Evolutionary conservation across 495 filamentous ascomycete species (phyloP), one percentile per base, ranked within the genome.

Genomic region (Xylaria grammica): DNA sequence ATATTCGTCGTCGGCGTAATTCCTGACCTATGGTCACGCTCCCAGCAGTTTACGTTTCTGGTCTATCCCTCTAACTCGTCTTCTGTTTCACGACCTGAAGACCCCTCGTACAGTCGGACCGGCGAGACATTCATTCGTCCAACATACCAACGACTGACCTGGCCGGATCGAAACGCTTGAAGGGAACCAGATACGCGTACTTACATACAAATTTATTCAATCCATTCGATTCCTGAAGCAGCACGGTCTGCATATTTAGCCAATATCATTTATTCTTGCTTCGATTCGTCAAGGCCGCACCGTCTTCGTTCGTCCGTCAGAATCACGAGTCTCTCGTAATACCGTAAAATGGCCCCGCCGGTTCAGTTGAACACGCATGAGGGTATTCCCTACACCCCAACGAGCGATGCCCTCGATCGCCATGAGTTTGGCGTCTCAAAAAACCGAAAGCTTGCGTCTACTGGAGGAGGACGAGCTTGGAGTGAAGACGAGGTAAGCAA

Each of bases 381-480:
- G 52, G 73, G 64, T 46, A 56, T 68, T 34, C 69, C 75, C 13
- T 84, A 80, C 64, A 72, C 74, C 17, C 82, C 77, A 53, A 80
- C 75, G 62, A 77, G 79, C 38, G 84, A 85, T 65, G 76, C 72
- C 52, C 71, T 82, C 52, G 76, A 81, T 44, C 84, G 84, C 44
- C 84, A 84, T 51, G 82, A 82, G 17, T 85, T 79, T 71, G 84
- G 80, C 30, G 75, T 85, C 50, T 76, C 82, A 30, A 87, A 87
- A 74, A 82, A 84, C 70, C 84, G 87, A 45, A 91, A 91, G 76
- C 13, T 72, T 1, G 74, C 84, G 38, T 89, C 89, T 60, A 89
- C 89, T 22, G 89, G 89, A 60, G 89, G 89, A 54, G 89, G 89
- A 22, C 78, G 90, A 75, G 88, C 89, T 56, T 91, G 89, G 89